Evolutionary conservation across 208 protist species (phyloP).

Genomic region (Entamoeba nuttalli): DNA sequence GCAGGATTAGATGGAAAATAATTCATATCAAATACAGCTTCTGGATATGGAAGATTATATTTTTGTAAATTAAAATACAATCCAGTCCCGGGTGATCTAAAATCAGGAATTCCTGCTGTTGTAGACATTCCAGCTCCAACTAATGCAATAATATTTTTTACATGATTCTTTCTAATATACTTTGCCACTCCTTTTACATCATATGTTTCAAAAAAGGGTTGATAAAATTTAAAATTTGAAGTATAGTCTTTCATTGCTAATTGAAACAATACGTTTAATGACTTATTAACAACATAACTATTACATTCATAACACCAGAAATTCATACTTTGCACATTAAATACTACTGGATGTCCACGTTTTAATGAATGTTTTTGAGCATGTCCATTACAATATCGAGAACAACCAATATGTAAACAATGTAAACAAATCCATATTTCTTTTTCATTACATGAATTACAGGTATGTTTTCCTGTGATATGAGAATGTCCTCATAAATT

Average conservation of each 20-base stretch:
- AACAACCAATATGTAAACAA: background rate
- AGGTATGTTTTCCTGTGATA: background rate
- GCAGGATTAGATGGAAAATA: conserved; percentile 23
- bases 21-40: conserved; percentile 27
- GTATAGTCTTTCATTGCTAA: background rate
- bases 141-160: conserved; percentile 14
- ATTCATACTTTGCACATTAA: background rate
- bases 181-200: background rate
- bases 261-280: background rate
- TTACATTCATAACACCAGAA: background rate
- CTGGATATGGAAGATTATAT: conserved; percentile 25
- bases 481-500: background rate
- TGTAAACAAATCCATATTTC: background rate
- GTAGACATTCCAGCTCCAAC: conserved; percentile 27
- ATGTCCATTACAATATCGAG: background rate
- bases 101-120: conserved; percentile 27
- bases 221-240: background rate
- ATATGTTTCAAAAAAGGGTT: background rate
- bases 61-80: conserved; percentile 31
- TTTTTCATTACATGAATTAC: background rate
- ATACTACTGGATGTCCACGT: background rate
- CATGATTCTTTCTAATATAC: background rate
- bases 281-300: background rate
- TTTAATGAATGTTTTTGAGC: background rate
- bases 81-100: conserved; percentile 27